Base-by-base conservation (phyloP, 306 rosid genomes). In the Casuarina glauca region DNA sequence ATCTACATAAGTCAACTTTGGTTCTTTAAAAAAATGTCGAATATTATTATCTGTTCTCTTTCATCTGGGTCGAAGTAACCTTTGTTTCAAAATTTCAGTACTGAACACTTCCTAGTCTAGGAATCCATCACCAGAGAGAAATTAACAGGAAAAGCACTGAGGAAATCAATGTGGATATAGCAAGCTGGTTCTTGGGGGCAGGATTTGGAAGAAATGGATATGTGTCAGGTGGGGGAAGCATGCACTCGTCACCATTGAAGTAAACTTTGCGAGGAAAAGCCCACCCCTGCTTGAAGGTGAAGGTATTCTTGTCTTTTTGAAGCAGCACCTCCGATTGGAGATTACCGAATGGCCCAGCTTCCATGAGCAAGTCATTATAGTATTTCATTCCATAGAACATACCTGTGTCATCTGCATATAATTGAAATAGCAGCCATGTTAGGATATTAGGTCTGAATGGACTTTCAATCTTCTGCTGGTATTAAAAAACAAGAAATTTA, bases 211-310 rank as follows among this genome's bases (percentile, higher is more conserved):
- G 93, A 78, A 83, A 87, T 0, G 97, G 98, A 81, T 93, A 95
- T 41, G 86, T 66, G 50, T 92, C 96, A n/a, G 97, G 97, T 63
- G 97, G 97, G 0, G 97, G 98, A 50, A 95, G 68, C 97, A 86
- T 88, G 93, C 98, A 91, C 75, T 93, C 97, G 5, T 95, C 98
- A 2, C 98, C 98, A 75, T 92, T 95, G 74, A 92, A 91, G 85
- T 95, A 92, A 54, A 92, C 96, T 79, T 84, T 91, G 58, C 79
- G 93, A 60, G 97, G 98, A 86, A 95, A 95, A 42, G 97, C 97
- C 99, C 99, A 91, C 1, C 97, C 97, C 44, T 93, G 90, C 89
- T 91, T 95, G 58, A 91, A 88, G 70, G 99, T 89, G 89, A 92
- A 95, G 1, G 93, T 88, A 45, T 91, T 81, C 83, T 70, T 76